Conservation (phyloP, 2,329 filamentous ascomycete genomes). For the Epichloe brachyelytri region DNA sequence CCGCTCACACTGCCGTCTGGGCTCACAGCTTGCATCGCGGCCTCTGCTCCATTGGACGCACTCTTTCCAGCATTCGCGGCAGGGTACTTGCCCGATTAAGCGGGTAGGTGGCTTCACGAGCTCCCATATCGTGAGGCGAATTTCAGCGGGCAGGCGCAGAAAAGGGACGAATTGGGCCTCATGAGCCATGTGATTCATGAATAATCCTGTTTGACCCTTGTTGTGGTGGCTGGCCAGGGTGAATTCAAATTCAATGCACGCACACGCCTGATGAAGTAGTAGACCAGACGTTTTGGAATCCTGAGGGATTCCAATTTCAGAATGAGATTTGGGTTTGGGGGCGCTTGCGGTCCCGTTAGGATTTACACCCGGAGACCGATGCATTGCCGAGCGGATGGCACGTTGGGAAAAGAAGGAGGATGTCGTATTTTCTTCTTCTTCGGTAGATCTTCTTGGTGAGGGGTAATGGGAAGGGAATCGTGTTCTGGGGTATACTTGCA, state of each 20-base stretch:
- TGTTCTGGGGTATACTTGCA: not conserved
- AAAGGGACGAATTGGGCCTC: too few species aligned
- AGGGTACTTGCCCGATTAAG: conserved; percentile 4
- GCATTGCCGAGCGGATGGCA: not conserved
- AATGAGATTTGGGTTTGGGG: not conserved
- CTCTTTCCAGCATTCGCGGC: conserved; percentile 1
- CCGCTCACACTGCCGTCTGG: conserved; percentile 1
- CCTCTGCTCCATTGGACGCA: not conserved
- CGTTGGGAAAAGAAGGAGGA: not conserved
- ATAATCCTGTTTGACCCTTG: not conserved
- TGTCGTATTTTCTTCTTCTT: not conserved
- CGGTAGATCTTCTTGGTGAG: not conserved
- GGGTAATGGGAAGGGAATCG: not conserved
- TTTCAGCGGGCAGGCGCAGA: not conserved
- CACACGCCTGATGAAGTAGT: too few species aligned
- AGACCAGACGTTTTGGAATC: too few species aligned
- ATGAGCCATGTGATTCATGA: too few species aligned
- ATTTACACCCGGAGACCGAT: not conserved
- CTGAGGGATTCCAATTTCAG: too few species aligned
- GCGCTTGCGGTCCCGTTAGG: not conserved
- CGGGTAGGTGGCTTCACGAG: conserved; percentile 2
- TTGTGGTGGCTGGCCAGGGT: not conserved
- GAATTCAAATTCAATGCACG: too few species aligned
- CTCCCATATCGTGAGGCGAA: conserved; percentile 5
- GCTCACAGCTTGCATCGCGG: not conserved